A percentile compares a stretch with the other conserved stretches of the same genome.
phyloP scores from a whole-genome alignment of 2,329 filamentous ascomycete species.

The Fusarium sacchari region DNA sequence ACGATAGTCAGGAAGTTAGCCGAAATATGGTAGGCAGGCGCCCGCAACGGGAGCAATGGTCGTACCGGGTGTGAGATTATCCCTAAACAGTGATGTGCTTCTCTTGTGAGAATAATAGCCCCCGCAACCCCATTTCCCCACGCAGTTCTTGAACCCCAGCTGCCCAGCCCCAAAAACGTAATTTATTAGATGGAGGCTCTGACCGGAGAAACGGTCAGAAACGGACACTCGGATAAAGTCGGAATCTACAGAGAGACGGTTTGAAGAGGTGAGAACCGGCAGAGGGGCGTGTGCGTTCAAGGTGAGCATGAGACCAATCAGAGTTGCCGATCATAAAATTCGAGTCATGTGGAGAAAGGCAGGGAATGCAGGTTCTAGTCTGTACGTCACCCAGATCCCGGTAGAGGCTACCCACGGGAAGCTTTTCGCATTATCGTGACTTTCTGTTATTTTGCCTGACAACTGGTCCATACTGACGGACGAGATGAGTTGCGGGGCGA shows the following conservation, averaged over 20 bases:
- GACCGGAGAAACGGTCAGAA: constrained; percentile 33
- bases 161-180: constrained; percentile 39
- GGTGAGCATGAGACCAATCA: constrained; percentile 32
- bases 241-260: constrained; percentile 21
- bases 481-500: constrained; percentile 17
- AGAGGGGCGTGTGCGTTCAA: constrained; percentile 17
- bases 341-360: constrained; percentile 20
- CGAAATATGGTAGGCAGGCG: constrained; percentile 37
- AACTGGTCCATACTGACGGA: constrained; percentile 5
- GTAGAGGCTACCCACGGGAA: constrained; percentile 36
- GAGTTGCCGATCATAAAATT: not conserved
- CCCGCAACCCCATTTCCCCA: constrained; percentile 32
- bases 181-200: constrained; percentile 40
- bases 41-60: constrained; percentile 33
- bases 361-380: constrained; percentile 25
- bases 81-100: not conserved
- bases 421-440: constrained; percentile 40
- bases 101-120: not conserved
- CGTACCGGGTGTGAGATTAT: constrained; percentile 20
- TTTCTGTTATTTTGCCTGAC: constrained; percentile 24
- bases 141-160: constrained; percentile 25
- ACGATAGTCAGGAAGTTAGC: constrained; percentile 43
- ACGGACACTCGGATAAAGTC: constrained; percentile 39
- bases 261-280: constrained; percentile 15
- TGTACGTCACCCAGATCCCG: constrained; percentile 36